Percentiles rank a stretch among this genome's conserved stretches.
phyloP scores from a whole-genome alignment of 179 eudicot genomes.

The Heliamphora pulchella region DNA sequence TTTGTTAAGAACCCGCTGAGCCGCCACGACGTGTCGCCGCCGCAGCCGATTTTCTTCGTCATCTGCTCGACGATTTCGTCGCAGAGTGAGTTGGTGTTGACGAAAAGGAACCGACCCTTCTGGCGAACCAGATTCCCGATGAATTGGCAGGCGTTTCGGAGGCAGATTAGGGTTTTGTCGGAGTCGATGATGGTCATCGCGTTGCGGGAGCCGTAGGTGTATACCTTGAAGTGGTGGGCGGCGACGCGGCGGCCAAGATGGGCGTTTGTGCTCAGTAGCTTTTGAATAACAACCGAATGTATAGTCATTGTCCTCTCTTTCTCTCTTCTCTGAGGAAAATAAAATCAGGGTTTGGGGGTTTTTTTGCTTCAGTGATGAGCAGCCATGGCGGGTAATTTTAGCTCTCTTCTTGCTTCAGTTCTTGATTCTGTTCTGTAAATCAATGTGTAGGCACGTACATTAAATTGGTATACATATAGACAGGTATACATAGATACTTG shows the following conservation, averaged over 20 bases:
- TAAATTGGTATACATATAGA: no score
- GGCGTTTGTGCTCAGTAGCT: slow-evolving; percentile 63
- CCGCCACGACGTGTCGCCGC: slow-evolving; percentile 47
- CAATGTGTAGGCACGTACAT: no score
- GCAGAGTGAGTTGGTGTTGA: slow-evolving; percentile 70
- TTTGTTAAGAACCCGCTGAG: slow-evolving; percentile 73
- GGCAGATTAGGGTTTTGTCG: slow-evolving; percentile 83
- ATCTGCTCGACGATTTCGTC: slow-evolving; percentile 71
- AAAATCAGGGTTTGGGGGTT: neutral
- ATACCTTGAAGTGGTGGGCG: slow-evolving; percentile 63
- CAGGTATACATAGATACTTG: neutral
- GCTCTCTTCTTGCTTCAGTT: neutral
- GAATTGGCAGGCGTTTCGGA: slow-evolving; percentile 74
- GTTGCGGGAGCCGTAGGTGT: slow-evolving; percentile 59
- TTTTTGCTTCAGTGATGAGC: neutral
- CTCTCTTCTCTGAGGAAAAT: no score
- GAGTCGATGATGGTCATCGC: slow-evolving; percentile 61
- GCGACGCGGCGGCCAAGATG: slow-evolving; percentile 50
- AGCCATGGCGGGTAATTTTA: neutral
- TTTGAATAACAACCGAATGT: slow-evolving; percentile 64
- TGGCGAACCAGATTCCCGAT: slow-evolving; percentile 42
- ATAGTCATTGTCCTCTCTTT: slow-evolving; percentile 41
- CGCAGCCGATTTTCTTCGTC: slow-evolving; percentile 43
- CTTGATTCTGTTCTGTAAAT: neutral
- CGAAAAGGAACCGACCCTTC: slow-evolving; percentile 60